Conservation (phyloP, 208 protist species). For the Spironucleus salmonicida region DNA sequence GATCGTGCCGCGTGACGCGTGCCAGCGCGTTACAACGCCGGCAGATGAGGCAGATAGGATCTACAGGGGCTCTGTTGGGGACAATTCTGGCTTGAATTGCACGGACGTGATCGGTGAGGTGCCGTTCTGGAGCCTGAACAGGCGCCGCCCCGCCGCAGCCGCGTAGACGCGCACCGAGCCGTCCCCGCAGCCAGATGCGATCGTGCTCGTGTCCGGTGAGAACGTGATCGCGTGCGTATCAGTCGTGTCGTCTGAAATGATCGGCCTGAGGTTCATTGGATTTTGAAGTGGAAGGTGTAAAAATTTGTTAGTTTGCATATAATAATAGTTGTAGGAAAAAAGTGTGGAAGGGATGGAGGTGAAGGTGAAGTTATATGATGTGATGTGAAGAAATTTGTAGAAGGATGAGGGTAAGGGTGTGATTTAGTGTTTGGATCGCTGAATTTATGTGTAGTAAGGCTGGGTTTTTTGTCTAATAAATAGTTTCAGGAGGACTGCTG, state of each 20-base stretch:
- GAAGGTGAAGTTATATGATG: no score
- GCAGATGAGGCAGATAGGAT: constrained; percentile 17
- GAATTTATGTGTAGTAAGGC: no score
- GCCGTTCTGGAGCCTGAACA: constrained; percentile 30
- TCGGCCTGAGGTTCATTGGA: not conserved
- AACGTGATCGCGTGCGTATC: constrained; percentile 38
- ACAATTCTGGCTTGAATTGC: not conserved
- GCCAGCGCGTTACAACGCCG: constrained; percentile 43
- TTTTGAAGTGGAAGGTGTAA: no score
- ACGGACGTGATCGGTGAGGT: constrained; percentile 2
- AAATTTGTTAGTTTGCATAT: no score
- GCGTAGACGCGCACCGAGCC: constrained; percentile 38
- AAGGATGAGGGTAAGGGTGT: no score
- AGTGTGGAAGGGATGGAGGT: no score
- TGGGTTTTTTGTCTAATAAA: no score
- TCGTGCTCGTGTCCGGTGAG: constrained; percentile 29
- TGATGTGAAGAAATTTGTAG: no score
- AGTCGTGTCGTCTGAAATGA: constrained; percentile 3
- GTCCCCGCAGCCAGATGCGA: constrained; percentile 41
- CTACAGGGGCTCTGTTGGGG: constrained; percentile 33
- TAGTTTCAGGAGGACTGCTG: no score
- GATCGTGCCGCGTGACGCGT: constrained; percentile 41
- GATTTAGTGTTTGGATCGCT: no score
- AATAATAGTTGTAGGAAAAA: no score
- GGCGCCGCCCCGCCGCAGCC: constrained; percentile 3